Evolutionary conservation across 495 filamentous ascomycete genomes (phyloP).

Genomic region (Daldinia vernicosa): DNA sequence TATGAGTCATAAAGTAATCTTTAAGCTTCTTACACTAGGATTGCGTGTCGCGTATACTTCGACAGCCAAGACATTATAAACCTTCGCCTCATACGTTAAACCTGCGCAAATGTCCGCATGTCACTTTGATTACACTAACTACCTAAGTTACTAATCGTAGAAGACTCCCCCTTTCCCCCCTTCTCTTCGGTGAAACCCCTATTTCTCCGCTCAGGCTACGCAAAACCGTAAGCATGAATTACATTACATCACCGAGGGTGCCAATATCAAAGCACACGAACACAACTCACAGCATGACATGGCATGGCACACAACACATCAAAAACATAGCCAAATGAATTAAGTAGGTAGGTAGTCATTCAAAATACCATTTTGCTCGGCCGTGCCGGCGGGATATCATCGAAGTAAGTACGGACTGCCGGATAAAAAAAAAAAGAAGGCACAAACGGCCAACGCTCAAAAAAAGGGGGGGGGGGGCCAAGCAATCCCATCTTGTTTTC

Average conservation of each 20-base stretch:
- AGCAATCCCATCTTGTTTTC: slow-evolving; percentile 2
- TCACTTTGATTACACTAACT: no score
- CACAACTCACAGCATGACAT: not conserved
- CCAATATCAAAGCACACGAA: not conserved
- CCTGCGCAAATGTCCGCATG: no score
- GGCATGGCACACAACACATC: not conserved
- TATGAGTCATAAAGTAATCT: no score
- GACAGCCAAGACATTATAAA: no score
- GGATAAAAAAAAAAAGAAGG: slow-evolving; percentile 28
- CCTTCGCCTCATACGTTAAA: no score
- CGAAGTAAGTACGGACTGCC: slow-evolving; percentile 37
- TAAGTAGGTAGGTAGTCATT: slow-evolving; percentile 20
- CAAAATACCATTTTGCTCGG: slow-evolving; percentile 44
- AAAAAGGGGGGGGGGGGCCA: not conserved
- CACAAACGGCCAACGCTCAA: slow-evolving; percentile 9
- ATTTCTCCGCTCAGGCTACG: no score
- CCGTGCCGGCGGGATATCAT: slow-evolving; percentile 50
- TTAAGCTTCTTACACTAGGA: no score
- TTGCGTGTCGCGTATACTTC: no score
- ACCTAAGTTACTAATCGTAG: no score
- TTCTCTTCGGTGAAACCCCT: no score
- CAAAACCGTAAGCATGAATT: no score
- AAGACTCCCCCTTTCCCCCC: no score
- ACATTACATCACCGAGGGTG: not conserved
- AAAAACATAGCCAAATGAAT: not conserved